These are phyloP conservation scores for Puccinia horiana DNA, from an alignment of 1,284 basidiomycete species.

Conservation along the genomic window DNA sequence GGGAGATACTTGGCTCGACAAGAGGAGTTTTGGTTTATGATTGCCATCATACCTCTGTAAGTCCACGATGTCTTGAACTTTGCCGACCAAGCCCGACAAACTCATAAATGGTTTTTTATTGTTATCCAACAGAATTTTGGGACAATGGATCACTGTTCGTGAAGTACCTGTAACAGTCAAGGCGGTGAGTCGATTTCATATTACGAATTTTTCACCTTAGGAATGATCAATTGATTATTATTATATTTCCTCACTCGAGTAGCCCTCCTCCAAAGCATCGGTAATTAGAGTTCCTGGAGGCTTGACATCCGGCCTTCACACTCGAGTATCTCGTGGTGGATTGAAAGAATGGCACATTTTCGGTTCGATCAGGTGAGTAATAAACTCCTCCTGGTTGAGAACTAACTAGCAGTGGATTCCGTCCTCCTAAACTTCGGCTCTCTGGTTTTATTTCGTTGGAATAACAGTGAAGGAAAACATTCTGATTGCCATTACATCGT, in stretches of 20 bases:
- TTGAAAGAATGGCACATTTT: conserved; percentile 50
- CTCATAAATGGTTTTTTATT: not conserved
- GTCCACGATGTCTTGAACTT: not conserved
- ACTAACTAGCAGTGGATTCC: too few species aligned
- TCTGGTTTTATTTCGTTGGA: not conserved
- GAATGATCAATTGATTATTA: conserved; percentile 6
- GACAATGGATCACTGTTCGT: conserved; percentile 49
- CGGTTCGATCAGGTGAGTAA: conserved; percentile 47
- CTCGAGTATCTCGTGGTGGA: conserved; percentile 38
- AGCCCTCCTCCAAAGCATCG: conserved; percentile 47
- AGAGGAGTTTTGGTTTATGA: conserved; percentile 73
- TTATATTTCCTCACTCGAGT: not conserved
- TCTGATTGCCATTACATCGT: conserved; percentile 48
- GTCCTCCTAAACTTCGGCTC: too few species aligned
- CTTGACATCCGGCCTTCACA: conserved; percentile 49
- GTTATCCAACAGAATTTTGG: conserved; percentile 34
- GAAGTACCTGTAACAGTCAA: conserved; percentile 38
- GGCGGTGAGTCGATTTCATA: conserved; percentile 18
- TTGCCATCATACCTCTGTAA: conserved; percentile 73
- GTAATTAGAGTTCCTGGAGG: conserved; percentile 45
- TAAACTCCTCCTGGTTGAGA: too few species aligned
- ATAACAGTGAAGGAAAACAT: conserved; percentile 40
- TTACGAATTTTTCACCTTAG: not conserved
- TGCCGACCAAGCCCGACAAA: not conserved
- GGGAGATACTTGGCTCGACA: conserved; percentile 66